Evolutionary conservation across 345 rosid species (phyloP), one percentile per base, ranked within the genome.

Genomic region (Cochlearia excelsa): DNA sequence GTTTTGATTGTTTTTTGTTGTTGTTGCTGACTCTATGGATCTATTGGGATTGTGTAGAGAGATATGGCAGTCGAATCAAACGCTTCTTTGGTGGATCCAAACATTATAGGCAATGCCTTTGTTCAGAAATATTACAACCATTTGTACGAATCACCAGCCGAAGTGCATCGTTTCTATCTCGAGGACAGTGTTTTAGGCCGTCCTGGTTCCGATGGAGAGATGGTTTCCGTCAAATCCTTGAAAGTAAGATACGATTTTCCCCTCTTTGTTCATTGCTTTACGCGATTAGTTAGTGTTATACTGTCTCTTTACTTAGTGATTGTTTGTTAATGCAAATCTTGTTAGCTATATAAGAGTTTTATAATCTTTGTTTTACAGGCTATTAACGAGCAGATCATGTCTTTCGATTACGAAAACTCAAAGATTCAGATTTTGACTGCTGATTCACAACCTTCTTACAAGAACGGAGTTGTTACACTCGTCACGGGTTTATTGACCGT

Each of bases 401-500:
- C 87, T 0, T 67, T 82, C 42, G 81, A 82, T 34, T 82, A 72
- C 40, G 63, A 61, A 51, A 85, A 78, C 57, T 75, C 73, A 40
- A 77, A 74, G 66, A 82, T 77, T 16, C 79, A 81, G 73, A 87
- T 90, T 41, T 63, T 68, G 69, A 82, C 79, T 33, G 89, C 84
- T 46, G 91, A 87, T 81, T 76, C 95, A 28, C 94, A 90, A 63
- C 57, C 60, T 8, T 87, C 94, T 41, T 76, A 65, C 47, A 57
- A 70, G 38, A 66, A 71, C 3, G 90, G 95, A 16, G 80, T 88
- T 54, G 65, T 78, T 41, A 90, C 87, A 57, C 59, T 91, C 3
- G 92, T 91, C 9, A 88, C 92, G 27, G 95, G 96, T 54, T 72
- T 66, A 55, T 69, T 90, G 59, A 79, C 75, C 5, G 85, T 77